These are phyloP conservation scores for Oryza officinalis DNA, from an alignment of 176 grass and related monocot species.

Conservation along the genomic window DNA sequence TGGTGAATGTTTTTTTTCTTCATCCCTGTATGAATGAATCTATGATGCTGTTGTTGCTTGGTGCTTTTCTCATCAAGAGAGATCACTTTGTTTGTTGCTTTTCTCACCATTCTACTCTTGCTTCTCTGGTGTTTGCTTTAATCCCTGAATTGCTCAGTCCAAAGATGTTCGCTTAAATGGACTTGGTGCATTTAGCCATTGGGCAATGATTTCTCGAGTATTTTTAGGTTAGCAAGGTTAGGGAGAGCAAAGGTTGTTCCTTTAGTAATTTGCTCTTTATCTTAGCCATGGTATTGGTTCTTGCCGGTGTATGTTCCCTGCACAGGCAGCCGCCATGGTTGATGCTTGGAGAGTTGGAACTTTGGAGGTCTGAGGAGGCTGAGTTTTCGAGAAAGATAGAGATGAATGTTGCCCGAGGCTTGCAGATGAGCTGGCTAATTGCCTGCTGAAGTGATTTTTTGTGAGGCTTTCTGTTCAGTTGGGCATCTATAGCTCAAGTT, in stretches of 20 bases:
- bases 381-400: not conserved
- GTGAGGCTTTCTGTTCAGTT: not conserved
- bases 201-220: not conserved
- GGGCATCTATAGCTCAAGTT: not conserved
- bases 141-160: not conserved
- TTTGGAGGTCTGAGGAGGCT: not conserved
- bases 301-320: not conserved
- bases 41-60: not conserved
- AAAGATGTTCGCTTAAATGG: not conserved
- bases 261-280: not conserved
- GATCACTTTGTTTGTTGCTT: slow-evolving; percentile 25
- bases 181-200: slow-evolving; percentile 4
- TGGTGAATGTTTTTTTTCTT: not conserved
- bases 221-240: slow-evolving; percentile 2
- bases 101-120: slow-evolving; percentile 20
- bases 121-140: slow-evolving; percentile 31
- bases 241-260: not conserved
- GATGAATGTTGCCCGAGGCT: not conserved
- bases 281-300: not conserved
- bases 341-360: not conserved
- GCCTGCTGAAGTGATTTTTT: not conserved
- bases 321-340: not conserved
- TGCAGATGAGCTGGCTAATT: not conserved
- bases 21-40: not conserved
- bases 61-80: no score